These are phyloP conservation scores for Sporothrix schenckii DNA, from an alignment of 2,329 filamentous ascomycete species.

Conservation along the genomic window DNA sequence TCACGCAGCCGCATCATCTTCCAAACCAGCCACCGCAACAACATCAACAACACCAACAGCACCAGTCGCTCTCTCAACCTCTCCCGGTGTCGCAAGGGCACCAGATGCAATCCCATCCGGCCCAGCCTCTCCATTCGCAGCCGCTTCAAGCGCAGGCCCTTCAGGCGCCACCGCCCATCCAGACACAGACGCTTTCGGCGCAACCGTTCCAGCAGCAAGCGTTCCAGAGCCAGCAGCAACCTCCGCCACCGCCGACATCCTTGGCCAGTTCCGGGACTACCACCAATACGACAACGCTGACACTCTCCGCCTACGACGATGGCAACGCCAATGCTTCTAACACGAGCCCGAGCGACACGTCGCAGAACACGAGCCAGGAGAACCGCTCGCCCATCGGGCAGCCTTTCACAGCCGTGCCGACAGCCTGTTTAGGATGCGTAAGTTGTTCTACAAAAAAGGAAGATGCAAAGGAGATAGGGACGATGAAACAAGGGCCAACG, in stretches of 20 bases:
- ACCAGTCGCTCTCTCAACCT: conserved; percentile 5
- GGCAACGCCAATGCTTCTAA: conserved; percentile 4
- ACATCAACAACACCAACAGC: neutral
- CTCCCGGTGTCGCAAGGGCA: neutral
- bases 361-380: neutral
- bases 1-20: conserved; percentile 1
- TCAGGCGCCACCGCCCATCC: neutral
- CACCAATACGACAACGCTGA: conserved; percentile 20
- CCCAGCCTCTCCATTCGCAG: conserved; percentile 1
- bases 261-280: neutral
- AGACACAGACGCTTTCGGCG: neutral
- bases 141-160: conserved; percentile 5
- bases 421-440: conserved; percentile 61
- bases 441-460: conserved; percentile 39
- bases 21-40: neutral
- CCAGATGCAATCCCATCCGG: conserved; percentile 7
- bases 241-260: conserved; percentile 8
- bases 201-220: conserved; percentile 4
- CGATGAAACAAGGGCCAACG: neutral
- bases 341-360: conserved; percentile 28
- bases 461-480: too few relatives aligned
- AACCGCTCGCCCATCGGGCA: conserved; percentile 6
- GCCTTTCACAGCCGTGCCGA: conserved; percentile 41
- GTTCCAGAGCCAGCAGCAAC: conserved; percentile 9
- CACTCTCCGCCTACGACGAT: conserved; percentile 21